Base-by-base conservation (phyloP, 1,284 basidiomycete genomes). In the Heliocybe sulcata region DNA sequence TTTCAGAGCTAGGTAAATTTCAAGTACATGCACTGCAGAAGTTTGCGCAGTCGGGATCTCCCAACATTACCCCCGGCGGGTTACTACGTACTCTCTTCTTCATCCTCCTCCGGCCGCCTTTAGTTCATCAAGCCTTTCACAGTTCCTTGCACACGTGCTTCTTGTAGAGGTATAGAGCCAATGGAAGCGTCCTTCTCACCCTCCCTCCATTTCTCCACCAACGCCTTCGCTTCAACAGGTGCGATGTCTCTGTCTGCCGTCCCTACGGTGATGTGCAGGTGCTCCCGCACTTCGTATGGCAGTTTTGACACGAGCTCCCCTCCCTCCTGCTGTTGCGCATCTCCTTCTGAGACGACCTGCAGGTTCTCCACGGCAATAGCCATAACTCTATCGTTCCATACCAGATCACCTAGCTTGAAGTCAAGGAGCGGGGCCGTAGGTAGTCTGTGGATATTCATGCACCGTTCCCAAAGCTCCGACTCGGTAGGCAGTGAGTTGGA, bases 201-300 rank as follows among this genome's bases (percentile, higher is more conserved):
- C n/a, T 62, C 60, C 59, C 72, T 75, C 80, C 83, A 90, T 3
- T 59, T 64, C 58, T 79, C 69, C 10, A 93, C 83, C 56, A 96
- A 63, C 0, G 60, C 66, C 64, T 74, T 84, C 10, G 84, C 90
- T 72, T 97, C 92, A 45, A 89, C 82, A 1, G 93, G 79, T 0
- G 67, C 63, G 1, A 96, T 75, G 1, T 72, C 69, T 16, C 69
- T 65, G 42, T 76, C 65, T 54, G 67, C 63, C 3, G 92, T 96
- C 1, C 92, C 97, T 2, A 98, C 83, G 0, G 97, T 99, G 57
- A 99, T 81, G 67, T 99, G 97, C 59, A 95, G 67, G 57, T 78
- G 60, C 11, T 71, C 61, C 56, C 70, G 72, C 11, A 84, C 63
- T 16, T 80, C 76, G 14, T 71, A 65, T 0, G 79, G 73, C 20